Evolutionary conservation across 139 green algal species (phyloP).

Genomic region (Haematococcus lacustris): DNA sequence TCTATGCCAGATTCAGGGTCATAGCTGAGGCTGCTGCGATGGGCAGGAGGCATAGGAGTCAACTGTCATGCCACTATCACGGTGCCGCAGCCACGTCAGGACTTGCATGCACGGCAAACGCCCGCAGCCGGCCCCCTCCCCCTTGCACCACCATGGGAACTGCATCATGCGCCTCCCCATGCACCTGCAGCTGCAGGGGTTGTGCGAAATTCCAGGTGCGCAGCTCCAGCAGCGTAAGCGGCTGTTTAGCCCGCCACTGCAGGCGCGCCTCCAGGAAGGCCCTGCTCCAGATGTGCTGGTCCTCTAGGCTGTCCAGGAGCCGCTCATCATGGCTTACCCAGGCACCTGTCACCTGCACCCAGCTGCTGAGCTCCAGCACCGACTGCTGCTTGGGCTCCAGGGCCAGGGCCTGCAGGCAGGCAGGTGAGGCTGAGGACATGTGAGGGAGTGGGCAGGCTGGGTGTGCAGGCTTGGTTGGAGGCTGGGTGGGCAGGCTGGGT

Average conservation of each 20-base stretch:
- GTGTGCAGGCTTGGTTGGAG: too few relatives aligned
- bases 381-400: constrained; percentile 24
- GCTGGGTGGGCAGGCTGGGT: too few relatives aligned
- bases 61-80: too few relatives aligned
- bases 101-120: background rate
- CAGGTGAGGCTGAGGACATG: too few relatives aligned
- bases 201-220: background rate
- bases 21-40: too few relatives aligned
- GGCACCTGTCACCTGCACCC: constrained; percentile 31
- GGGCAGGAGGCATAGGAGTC: too few relatives aligned
- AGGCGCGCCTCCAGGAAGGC: constrained; percentile 21
- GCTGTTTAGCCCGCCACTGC: constrained; percentile 46
- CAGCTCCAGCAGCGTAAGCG: constrained; percentile 60
- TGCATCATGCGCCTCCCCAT: background rate
- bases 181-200: background rate
- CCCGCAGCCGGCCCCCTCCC: background rate
- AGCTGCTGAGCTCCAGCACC: constrained; percentile 19
- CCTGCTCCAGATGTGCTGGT: constrained; percentile 8
- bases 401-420: constrained; percentile 10
- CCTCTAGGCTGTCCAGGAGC: background rate
- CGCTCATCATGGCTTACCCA: constrained; percentile 46
- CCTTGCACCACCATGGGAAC: background rate
- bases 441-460: too few relatives aligned
- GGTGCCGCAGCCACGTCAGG: background rate
- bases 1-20: too few relatives aligned